Conservation (phyloP, 306 rosid genomes). For the Citrullus amarus region DNA sequence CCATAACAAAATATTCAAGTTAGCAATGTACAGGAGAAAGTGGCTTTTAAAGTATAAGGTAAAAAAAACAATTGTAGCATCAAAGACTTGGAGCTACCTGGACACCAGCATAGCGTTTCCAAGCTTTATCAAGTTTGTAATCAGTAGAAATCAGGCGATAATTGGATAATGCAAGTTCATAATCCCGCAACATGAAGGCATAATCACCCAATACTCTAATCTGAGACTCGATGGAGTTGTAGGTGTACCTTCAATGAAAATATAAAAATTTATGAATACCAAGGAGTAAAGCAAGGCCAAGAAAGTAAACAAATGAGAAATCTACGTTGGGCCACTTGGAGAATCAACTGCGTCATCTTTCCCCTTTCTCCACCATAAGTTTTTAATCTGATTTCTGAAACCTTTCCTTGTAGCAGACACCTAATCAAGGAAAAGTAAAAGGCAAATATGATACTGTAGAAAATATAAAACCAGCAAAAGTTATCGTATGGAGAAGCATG, state of each 20-base stretch:
- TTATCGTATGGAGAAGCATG: constrained; percentile 6
- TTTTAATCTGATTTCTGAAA: constrained; percentile 84
- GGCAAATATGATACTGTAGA: constrained; percentile 6
- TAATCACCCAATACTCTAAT: constrained; percentile 94
- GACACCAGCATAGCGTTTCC: constrained; percentile 95
- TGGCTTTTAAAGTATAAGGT: not conserved
- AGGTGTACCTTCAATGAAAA: constrained; percentile 67
- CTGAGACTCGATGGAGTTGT: constrained; percentile 86
- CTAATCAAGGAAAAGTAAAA: constrained; percentile 29
- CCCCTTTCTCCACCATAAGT: constrained; percentile 99
- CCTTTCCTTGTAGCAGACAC: constrained; percentile 94
- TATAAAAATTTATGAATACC: constrained; percentile 17
- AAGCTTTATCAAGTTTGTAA: constrained; percentile 98
- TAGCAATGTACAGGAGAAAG: not conserved
- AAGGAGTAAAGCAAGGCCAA: constrained; percentile 9
- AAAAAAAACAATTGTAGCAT: not conserved
- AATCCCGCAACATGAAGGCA: constrained; percentile 96
- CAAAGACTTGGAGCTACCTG: constrained; percentile 50
- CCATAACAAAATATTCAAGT: not conserved
- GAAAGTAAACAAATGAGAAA: constrained; percentile 10
- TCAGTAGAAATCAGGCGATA: constrained; percentile 94
- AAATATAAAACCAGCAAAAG: constrained; percentile 4
- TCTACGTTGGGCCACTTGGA: constrained; percentile 67
- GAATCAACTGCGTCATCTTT: constrained; percentile 78
- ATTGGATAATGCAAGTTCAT: constrained; percentile 92